Evolutionary conservation across 768 basidiomycete species (phyloP).

Genomic region (Candolleomyces aberdarensis): DNA sequence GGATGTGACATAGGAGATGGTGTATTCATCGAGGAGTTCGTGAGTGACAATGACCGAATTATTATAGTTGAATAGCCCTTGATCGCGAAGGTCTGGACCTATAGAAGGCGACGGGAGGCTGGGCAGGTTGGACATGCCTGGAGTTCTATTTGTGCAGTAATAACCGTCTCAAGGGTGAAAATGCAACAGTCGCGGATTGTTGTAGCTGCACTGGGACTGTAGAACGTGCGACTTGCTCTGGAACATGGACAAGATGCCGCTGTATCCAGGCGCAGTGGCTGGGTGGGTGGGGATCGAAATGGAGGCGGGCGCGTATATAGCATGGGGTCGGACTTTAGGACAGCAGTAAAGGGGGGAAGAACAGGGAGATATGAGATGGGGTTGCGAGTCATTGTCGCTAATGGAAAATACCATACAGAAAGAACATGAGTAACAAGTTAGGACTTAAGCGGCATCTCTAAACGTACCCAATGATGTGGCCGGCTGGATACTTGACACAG

Average conservation of each 20-base stretch:
- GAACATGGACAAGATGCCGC: conserved; percentile 7
- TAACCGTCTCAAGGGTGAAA: conserved; percentile 4
- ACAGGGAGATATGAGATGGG: conserved; percentile 6
- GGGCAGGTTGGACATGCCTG: conserved; percentile 14
- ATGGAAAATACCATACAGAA: too few species aligned
- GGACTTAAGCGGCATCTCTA: too few species aligned
- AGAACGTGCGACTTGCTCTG: background rate
- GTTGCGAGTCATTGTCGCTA: too few species aligned
- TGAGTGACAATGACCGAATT: conserved; percentile 27
- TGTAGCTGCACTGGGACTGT: background rate
- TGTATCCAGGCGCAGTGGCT: conserved; percentile 1
- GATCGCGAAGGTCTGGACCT: conserved; percentile 23
- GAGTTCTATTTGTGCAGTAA: conserved; percentile 6
- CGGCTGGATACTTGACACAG: too few species aligned
- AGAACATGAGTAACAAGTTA: too few species aligned
- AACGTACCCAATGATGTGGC: too few species aligned
- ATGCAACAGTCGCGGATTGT: conserved; percentile 5
- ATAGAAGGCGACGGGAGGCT: conserved; percentile 14
- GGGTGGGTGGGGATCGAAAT: background rate
- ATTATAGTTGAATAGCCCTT: conserved; percentile 32
- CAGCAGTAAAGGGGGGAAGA: conserved; percentile 8
- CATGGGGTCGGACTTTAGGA: conserved; percentile 9
- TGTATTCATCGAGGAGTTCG: conserved; percentile 31
- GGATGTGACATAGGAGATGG: conserved; percentile 25
- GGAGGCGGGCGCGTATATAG: background rate